These are phyloP conservation scores for Aspergillus brunneoviolaceus DNA, from an alignment of 2,329 filamentous ascomycete genomes.

Conservation along the genomic window DNA sequence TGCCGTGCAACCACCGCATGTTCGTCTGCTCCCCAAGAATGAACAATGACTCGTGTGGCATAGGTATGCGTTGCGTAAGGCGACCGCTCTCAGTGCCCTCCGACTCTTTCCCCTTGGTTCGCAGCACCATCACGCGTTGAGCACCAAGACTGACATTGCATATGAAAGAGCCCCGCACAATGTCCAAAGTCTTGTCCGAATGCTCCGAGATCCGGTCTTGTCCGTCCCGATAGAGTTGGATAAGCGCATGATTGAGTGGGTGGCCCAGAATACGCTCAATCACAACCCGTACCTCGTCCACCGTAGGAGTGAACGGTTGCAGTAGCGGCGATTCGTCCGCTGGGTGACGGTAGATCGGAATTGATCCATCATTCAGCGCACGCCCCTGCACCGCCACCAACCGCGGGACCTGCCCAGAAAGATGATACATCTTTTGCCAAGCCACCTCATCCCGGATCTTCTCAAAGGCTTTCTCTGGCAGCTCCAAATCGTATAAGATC, in stretches of 20 bases:
- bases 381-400: constrained; percentile 86
- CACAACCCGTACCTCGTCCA: constrained; percentile 64
- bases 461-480: constrained; percentile 62
- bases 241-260: constrained; percentile 82
- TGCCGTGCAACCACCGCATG: constrained; percentile 85
- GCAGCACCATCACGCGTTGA: constrained; percentile 82
- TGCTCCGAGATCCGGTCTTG: constrained; percentile 94
- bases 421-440: constrained; percentile 92
- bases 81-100: constrained; percentile 44
- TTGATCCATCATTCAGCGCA: constrained; percentile 63
- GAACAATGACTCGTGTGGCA: constrained; percentile 89
- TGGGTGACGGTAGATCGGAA: constrained; percentile 93
- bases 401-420: constrained; percentile 85
- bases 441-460: constrained; percentile 70
- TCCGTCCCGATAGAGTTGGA: constrained; percentile 88
- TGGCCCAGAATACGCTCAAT: constrained; percentile 76
- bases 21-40: constrained; percentile 80
- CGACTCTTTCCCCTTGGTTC: constrained; percentile 59
- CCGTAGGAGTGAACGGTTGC: constrained; percentile 70
- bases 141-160: constrained; percentile 94
- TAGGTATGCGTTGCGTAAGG: constrained; percentile 63
- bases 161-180: constrained; percentile 75
- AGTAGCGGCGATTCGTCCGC: constrained; percentile 82
- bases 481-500: constrained; percentile 69
- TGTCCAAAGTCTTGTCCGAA: constrained; percentile 94